Evolutionary conservation across 352 stramenopile species (phyloP).

Genomic region (Pythium grandisporangium): DNA sequence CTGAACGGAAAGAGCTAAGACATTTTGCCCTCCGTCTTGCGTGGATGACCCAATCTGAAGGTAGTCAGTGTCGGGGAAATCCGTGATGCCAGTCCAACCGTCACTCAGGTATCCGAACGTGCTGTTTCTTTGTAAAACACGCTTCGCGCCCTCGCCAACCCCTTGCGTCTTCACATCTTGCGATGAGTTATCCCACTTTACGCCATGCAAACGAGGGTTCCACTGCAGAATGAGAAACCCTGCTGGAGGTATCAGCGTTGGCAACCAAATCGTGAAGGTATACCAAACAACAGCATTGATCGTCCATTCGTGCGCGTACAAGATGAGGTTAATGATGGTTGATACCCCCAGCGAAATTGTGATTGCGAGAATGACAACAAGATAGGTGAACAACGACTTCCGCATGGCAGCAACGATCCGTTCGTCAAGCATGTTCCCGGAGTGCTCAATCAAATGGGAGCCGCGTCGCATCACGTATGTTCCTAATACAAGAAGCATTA

Average conservation of each 20-base stretch:
- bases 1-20: constrained; percentile 71
- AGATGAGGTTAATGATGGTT: constrained; percentile 47
- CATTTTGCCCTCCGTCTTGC: constrained; percentile 48
- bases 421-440: constrained; percentile 63
- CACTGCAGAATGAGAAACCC: constrained; percentile 80
- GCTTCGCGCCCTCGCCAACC: constrained; percentile 14
- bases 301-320: constrained; percentile 50
- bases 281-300: constrained; percentile 78
- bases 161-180: constrained; percentile 24
- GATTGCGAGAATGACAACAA: constrained; percentile 67
- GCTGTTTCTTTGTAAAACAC: constrained; percentile 8
- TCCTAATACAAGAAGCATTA: constrained; percentile 57
- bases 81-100: constrained; percentile 55
- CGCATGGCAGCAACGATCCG: constrained; percentile 66
- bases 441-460: constrained; percentile 62
- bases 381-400: constrained; percentile 71
- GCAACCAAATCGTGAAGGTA: constrained; percentile 70
- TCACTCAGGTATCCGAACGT: constrained; percentile 35
- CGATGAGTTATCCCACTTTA: constrained; percentile 42
- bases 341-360: constrained; percentile 51
- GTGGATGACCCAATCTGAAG: constrained; percentile 47
- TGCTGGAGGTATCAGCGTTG: constrained; percentile 57
- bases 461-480: constrained; percentile 62
- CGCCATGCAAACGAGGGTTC: constrained; percentile 69
- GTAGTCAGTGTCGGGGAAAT: constrained; percentile 71